Evolutionary conservation across 208 protist species (phyloP).

Genomic region (Crithidia sp.): DNA sequence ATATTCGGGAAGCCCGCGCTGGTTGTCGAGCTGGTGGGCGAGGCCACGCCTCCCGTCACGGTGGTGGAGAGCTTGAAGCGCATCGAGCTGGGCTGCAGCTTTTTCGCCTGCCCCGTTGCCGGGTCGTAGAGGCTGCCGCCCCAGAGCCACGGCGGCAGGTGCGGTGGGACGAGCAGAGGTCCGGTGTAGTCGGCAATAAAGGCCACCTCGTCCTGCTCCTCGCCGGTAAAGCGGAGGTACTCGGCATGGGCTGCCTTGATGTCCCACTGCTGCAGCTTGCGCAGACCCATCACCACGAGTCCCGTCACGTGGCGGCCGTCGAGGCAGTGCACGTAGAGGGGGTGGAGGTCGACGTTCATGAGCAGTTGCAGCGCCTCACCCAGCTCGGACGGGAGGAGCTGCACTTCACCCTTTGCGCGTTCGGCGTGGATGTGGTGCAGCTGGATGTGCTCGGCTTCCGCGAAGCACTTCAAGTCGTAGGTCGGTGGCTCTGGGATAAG

Average conservation of each 20-base stretch:
- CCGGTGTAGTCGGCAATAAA: slow-evolving; percentile 82
- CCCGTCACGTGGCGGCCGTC: slow-evolving; percentile 82
- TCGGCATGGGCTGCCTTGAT: slow-evolving; percentile 53
- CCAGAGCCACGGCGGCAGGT: slow-evolving; percentile 69
- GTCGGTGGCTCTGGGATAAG: slow-evolving; percentile 84
- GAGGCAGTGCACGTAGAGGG: slow-evolving; percentile 88
- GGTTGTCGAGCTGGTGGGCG: neutral
- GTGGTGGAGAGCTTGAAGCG: slow-evolving; percentile 13
- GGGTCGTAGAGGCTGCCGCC: slow-evolving; percentile 37
- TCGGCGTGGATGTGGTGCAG: slow-evolving; percentile 77
- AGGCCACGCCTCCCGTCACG: slow-evolving; percentile 4
- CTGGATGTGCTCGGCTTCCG: slow-evolving; percentile 51
- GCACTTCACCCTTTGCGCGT: slow-evolving; percentile 82
- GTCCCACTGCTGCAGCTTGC: slow-evolving; percentile 83
- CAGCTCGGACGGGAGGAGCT: slow-evolving; percentile 80
- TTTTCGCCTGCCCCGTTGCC: slow-evolving; percentile 15
- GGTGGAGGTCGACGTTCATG: slow-evolving; percentile 63
- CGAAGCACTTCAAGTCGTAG: slow-evolving; percentile 79
- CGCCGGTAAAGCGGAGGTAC: slow-evolving; percentile 69
- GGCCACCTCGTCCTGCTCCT: slow-evolving; percentile 66
- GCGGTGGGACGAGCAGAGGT: slow-evolving; percentile 57
- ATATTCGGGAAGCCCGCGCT: neutral
- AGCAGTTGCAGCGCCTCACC: slow-evolving; percentile 65
- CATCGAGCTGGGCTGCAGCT: slow-evolving; percentile 19
- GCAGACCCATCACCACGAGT: slow-evolving; percentile 75